Evolutionary conservation across 345 rosid genomes (phyloP), one percentile per base, ranked within the genome.

Genomic region (Dipteronia sinensis): DNA sequence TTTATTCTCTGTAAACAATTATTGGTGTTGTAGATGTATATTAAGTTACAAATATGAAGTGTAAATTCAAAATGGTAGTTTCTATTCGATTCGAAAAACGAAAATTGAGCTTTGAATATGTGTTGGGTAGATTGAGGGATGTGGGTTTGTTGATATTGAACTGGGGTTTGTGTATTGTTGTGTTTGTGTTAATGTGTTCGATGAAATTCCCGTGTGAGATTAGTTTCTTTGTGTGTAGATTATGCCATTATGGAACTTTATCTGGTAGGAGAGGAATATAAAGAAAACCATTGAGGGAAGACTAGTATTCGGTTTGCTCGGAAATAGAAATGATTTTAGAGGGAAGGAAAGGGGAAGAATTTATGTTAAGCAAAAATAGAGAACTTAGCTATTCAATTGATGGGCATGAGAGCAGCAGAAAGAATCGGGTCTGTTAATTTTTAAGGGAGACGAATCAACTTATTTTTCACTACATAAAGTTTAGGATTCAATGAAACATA

Each of bases 151-250:
- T 19, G 10, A 64, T 23, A 42, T 16, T 23, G 7, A 9, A 1
- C 1, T 17, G 51, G 69, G 76, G 55, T 27, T 62, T 9, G 17
- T 17, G 40, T 2, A 3, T 46, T 10, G 34, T 10, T 6, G 27
- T 25, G 19, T 16, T 59, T 9, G 19, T 42, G 13, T 42, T 10
- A 4, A 77, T 34, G 11, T 69, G 80, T 77, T 77, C 42, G 80
- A 69, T 77, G 20, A 62, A 77, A 77, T 77, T 47, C 62, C 31
- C 25, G 49, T 58, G 12, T 20, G 27, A 58, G 16, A 7, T 19
- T 58, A 20, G 4, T 7, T 10, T 58, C 20, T 58, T n/a, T 58
- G 12, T 58, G 5, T 15, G 56, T 15, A 51, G 16, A 51, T 16
- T 51, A n/a, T n/a, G n/a, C n/a, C n/a, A n/a, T n/a, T n/a, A 15